Evolutionary conservation across 2,329 filamentous ascomycete species (phyloP).

Genomic region (Scedosporium aurantiacum): DNA sequence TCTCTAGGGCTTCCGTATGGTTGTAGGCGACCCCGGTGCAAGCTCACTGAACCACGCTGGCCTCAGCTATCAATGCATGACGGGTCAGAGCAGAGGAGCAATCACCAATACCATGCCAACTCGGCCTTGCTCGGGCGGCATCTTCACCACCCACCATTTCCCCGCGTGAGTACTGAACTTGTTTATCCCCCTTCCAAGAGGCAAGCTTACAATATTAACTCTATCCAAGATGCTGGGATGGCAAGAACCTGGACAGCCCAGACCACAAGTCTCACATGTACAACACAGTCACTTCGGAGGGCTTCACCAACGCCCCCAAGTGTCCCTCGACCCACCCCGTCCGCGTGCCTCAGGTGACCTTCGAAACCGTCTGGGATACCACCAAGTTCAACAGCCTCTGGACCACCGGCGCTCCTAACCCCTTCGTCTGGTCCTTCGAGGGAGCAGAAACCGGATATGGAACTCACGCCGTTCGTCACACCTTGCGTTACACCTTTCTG

Average conservation of each 20-base stretch:
- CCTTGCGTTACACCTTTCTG: too few relatives aligned
- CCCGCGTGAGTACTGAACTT: slow-evolving; percentile 22
- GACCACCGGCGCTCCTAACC: slow-evolving; percentile 4
- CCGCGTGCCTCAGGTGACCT: slow-evolving; percentile 8
- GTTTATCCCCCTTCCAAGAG: slow-evolving; percentile 11
- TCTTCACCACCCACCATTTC: slow-evolving; percentile 42
- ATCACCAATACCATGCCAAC: slow-evolving; percentile 36
- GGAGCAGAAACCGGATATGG: slow-evolving; percentile 13
- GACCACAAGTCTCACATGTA: slow-evolving; percentile 33
- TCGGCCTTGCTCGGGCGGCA: slow-evolving; percentile 36
- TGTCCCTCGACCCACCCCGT: slow-evolving; percentile 9
- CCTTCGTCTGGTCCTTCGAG: slow-evolving; percentile 8
- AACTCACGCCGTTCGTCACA: slow-evolving; percentile 18
- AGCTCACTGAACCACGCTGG: slow-evolving; percentile 22
- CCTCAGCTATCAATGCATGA: slow-evolving; percentile 36
- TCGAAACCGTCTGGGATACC: slow-evolving; percentile 10
- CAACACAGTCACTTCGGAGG: slow-evolving; percentile 5
- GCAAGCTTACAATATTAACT: not conserved
- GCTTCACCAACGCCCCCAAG: slow-evolving; percentile 3
- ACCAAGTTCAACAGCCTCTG: slow-evolving; percentile 9
- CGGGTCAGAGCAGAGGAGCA: slow-evolving; percentile 35
- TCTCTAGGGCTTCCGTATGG: slow-evolving; percentile 32
- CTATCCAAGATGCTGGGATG: slow-evolving; percentile 43
- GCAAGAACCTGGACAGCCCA: slow-evolving; percentile 33
- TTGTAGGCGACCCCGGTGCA: slow-evolving; percentile 27